These are phyloP conservation scores for Lactifluus piperatus DNA, from an alignment of 768 basidiomycete species.

Conservation along the genomic window DNA sequence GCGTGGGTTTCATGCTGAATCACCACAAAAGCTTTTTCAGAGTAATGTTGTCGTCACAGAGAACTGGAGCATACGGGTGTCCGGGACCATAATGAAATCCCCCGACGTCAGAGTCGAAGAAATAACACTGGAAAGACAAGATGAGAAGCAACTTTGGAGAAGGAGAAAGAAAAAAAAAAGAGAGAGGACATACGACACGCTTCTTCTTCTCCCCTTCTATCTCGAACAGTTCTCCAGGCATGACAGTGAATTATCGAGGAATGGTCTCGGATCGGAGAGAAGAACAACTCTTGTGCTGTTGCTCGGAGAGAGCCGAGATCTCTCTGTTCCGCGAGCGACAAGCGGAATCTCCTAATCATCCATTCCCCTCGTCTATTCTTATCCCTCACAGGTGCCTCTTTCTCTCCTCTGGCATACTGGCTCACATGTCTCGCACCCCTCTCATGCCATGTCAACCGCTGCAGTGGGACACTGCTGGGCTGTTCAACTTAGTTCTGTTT, in stretches of 20 bases:
- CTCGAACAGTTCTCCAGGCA: conserved; percentile 29
- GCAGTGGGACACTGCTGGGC: background rate
- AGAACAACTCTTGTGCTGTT: background rate
- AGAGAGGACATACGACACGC: conserved; percentile 61
- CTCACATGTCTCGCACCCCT: background rate
- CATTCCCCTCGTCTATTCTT: no score
- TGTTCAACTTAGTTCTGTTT: background rate
- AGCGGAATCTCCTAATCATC: background rate
- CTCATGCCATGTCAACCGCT: background rate
- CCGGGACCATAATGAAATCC: conserved; percentile 99
- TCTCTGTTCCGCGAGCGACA: conserved; percentile 5
- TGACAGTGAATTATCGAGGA: conserved; percentile 3
- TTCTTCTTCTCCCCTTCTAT: conserved; percentile 70
- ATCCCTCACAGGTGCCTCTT: no score
- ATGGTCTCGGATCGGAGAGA: no score
- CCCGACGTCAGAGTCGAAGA: conserved; percentile 98
- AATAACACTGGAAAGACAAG: conserved; percentile 68
- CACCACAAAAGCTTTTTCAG: conserved; percentile 15
- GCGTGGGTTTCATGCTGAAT: conserved; percentile 88
- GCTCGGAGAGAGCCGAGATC: conserved; percentile 13
- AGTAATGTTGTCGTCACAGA: background rate
- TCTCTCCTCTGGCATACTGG: background rate
- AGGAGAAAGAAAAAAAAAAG: background rate
- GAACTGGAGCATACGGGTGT: conserved; percentile 56
- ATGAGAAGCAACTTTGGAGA: background rate